Evolutionary conservation across 805 yeast genomes (phyloP).

Genomic region (Ogataea populi-albae): DNA sequence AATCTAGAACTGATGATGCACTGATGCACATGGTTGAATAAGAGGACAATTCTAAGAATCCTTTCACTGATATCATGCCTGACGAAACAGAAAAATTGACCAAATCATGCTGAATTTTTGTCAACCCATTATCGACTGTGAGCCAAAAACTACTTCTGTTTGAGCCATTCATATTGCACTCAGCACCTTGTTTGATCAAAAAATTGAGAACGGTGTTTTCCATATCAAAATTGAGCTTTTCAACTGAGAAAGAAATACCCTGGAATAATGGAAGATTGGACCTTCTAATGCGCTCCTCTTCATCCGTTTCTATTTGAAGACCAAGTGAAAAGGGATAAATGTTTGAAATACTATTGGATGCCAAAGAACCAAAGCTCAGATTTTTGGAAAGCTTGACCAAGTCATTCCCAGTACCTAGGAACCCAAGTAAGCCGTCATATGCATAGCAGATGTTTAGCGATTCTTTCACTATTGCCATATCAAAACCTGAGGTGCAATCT

Average conservation of each 20-base stretch:
- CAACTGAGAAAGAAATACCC: background rate
- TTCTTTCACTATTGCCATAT: conserved; percentile 12
- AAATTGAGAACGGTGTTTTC: background rate
- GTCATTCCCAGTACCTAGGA: conserved; percentile 9
- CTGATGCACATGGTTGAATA: conserved; percentile 5
- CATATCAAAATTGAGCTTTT: background rate
- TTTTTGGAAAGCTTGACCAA: conserved; percentile 4
- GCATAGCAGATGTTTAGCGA: conserved; percentile 15
- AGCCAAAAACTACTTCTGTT: background rate
- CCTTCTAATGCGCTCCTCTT: too few species aligned
- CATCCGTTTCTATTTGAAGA: background rate
- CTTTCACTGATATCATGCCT: conserved; percentile 12
- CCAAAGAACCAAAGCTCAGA: background rate
- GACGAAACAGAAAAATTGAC: conserved; percentile 4
- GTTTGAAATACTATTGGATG: background rate
- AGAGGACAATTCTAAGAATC: conserved; percentile 1
- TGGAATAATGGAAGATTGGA: background rate
- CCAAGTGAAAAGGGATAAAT: background rate
- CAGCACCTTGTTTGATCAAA: background rate
- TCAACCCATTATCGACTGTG: conserved; percentile 4
- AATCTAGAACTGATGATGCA: conserved; percentile 1
- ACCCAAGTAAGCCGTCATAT: conserved; percentile 19
- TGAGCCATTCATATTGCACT: background rate
- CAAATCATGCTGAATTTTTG: background rate
- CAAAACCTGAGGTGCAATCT: conserved; percentile 19